phyloP scores from a whole-genome alignment of 2,329 filamentous ascomycete genomes.

The Fusarium nelsonii region DNA sequence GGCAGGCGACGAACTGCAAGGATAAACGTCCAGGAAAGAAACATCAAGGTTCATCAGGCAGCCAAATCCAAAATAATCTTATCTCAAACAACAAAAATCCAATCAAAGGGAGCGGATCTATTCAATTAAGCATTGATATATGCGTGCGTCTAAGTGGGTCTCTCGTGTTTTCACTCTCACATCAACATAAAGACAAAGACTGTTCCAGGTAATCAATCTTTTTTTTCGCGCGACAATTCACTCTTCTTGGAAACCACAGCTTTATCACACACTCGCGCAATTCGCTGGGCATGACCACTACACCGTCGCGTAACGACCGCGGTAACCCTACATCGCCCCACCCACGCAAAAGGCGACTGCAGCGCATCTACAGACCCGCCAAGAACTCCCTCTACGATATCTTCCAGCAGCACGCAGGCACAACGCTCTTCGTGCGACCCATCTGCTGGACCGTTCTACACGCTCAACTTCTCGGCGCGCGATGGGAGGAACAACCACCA shows the following conservation, averaged over 20 bases:
- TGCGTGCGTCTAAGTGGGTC: conserved; percentile 51
- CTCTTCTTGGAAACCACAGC: conserved; percentile 45
- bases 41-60: conserved; percentile 30
- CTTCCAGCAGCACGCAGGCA: conserved; percentile 62
- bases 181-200: conserved; percentile 8
- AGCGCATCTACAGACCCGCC: conserved; percentile 57
- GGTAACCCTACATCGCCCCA: conserved; percentile 18
- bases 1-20: conserved; percentile 11
- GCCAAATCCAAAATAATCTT: conserved; percentile 22
- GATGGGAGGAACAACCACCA: conserved; percentile 59
- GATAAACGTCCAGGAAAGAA: conserved; percentile 15
- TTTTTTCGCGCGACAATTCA: conserved; percentile 27
- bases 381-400: conserved; percentile 65
- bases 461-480: conserved; percentile 59
- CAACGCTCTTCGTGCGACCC: conserved; percentile 64
- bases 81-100: conserved; percentile 29
- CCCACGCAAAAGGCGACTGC: conserved; percentile 45
- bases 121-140: conserved; percentile 21
- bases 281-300: conserved; percentile 46
- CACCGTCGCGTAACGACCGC: conserved; percentile 19
- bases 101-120: conserved; percentile 14
- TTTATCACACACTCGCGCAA: conserved; percentile 49
- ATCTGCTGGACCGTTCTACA: conserved; percentile 69
- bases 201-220: conserved; percentile 14
- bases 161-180: not conserved